Evolutionary conservation across 352 stramenopile genomes (phyloP).

Genomic region (Pythium utonaiense): DNA sequence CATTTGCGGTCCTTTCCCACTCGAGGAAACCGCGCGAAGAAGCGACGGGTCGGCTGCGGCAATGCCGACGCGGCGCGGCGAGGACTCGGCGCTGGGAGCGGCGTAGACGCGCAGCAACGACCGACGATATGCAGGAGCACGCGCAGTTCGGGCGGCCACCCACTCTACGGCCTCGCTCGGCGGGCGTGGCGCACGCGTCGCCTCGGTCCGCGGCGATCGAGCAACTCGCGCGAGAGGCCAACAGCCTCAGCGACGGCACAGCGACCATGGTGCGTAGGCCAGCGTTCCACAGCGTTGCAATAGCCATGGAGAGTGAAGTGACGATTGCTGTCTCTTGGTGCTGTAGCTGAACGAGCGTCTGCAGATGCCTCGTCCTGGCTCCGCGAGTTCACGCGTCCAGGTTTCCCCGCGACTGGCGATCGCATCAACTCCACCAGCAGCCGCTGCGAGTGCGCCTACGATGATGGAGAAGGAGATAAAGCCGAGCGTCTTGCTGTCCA

Average conservation of each 20-base stretch:
- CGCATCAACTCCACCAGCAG: background rate
- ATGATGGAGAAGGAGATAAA: background rate
- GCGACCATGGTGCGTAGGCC: background rate
- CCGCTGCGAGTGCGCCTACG: background rate
- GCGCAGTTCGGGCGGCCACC: conserved; percentile 45
- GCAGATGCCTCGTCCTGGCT: conserved; percentile 38
- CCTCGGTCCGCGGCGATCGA: conserved; percentile 15
- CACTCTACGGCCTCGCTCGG: conserved; percentile 49
- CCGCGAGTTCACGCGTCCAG: conserved; percentile 1
- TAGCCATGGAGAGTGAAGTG: too few relatives aligned
- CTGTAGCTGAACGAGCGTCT: conserved; percentile 49
- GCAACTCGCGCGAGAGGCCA: conserved; percentile 21
- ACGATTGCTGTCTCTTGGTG: too few relatives aligned
- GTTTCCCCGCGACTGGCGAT: background rate
- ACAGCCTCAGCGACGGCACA: conserved; percentile 3
- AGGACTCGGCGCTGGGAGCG: background rate
- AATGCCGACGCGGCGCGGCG: background rate
- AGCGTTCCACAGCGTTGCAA: too few relatives aligned
- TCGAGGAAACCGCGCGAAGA: background rate
- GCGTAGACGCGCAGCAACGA: background rate
- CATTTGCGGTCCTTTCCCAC: background rate
- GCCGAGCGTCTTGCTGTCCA: conserved; percentile 16
- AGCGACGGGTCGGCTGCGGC: background rate
- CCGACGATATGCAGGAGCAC: conserved; percentile 40
- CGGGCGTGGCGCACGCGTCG: conserved; percentile 19